phyloP scores from a whole-genome alignment of 164 flowering plant species.

The Macadamia integrifolia region DNA sequence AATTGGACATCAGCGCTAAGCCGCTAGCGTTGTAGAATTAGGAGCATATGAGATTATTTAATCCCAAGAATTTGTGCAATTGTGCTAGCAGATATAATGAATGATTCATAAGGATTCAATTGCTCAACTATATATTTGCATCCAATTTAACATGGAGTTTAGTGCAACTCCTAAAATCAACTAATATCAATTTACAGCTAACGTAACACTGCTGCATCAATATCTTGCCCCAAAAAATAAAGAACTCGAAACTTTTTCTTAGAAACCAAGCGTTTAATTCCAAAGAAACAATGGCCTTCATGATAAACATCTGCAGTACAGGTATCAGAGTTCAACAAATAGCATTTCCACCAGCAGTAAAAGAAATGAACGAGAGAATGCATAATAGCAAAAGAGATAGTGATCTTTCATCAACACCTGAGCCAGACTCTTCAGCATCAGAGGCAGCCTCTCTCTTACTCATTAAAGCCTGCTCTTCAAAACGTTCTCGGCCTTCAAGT shows the following conservation, averaged over 20 bases:
- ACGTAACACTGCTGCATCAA: too few species aligned
- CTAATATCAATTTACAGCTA: too few species aligned
- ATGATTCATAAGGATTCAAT: too few species aligned
- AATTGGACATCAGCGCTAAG: neutral
- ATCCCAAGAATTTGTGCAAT: neutral
- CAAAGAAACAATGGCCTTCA: too few species aligned
- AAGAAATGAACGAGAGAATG: neutral
- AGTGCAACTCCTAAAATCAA: too few species aligned
- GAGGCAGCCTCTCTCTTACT: conserved; percentile 1
- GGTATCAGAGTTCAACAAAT: neutral
- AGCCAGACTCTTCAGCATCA: conserved; percentile 18
- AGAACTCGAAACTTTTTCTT: too few species aligned
- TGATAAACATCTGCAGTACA: neutral
- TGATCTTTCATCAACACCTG: conserved; percentile 19
- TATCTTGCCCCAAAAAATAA: too few species aligned
- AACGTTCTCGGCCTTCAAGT: conserved; percentile 30
- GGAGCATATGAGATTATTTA: neutral
- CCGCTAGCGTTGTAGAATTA: neutral
- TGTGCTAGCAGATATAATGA: too few species aligned
- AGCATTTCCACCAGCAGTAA: neutral
- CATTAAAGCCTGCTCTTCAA: conserved; percentile 29
- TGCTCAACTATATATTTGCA: too few species aligned
- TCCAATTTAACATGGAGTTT: too few species aligned
- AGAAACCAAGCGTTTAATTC: too few species aligned
- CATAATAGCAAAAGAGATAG: neutral